Evolutionary conservation across 2,329 filamentous ascomycete genomes (phyloP), one percentile per base, ranked within the genome.

Genomic region (Bipolaris oryzae): DNA sequence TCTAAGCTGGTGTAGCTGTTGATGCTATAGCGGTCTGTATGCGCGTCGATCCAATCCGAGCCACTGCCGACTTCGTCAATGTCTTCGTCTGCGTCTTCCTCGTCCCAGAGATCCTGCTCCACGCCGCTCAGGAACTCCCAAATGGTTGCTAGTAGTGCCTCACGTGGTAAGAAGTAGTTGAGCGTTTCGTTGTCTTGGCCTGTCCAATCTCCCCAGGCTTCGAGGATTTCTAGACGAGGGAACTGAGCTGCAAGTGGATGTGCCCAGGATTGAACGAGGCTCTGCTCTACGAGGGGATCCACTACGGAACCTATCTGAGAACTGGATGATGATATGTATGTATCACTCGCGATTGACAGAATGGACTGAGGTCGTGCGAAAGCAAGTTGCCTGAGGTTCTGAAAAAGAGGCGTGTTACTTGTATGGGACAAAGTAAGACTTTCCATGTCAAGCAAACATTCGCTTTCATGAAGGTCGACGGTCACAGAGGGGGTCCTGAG

Each of bases 61-160:
- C 47, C 55, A 25, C 33, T 16, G 13, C 21, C 37, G 23, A 45
- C n/a, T n/a, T 55, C 54, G 7, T 65, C 55, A 4, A 63, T 60
- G n/a, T 67, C 58, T n/a, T 63, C 60, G 11, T 63, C 57, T 5
- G 62, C 60, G 13, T 66, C 57, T 13, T 63, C 68, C n/a, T 68
- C 68, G 20, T 69, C 66, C 73, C 71, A 74, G 3, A 74, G 57
- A 51, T 74, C 68, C 42, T 75, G 73, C 42, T 74, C 71, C 16
- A 70, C 58, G 11, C 73, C 71, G 34, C 67, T 71, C 25, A 75
- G 42, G 41, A 75, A 75, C 35, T 74, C 73, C 71, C 73, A 74
- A 1, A 63, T 71, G 13, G 56, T 67, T 18, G 68, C 71, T 1
- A 74, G 50, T 7, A 71, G 54, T 35, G 73, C 71, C 33, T 72